phyloP scores from a whole-genome alignment of 345 rosid genomes.

The Euclidium syriacum region DNA sequence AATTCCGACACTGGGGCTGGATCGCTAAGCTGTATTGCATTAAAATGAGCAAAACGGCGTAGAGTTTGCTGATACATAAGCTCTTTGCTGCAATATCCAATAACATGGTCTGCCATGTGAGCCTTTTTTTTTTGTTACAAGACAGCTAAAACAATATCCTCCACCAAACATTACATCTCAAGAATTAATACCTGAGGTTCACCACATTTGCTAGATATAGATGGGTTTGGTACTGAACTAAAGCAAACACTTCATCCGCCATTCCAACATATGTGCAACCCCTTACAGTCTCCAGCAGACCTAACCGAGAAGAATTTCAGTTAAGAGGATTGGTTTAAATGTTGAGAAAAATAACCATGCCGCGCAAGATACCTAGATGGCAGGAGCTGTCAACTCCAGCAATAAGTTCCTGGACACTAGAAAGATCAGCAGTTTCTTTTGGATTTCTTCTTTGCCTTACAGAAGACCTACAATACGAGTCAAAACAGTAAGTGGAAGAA shows the following conservation, averaged over 20 bases:
- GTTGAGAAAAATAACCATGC: not conserved
- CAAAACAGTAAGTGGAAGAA: not conserved
- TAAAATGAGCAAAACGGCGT: slow-evolving; percentile 82
- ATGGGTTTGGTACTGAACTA: slow-evolving; percentile 82
- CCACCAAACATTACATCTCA: not conserved
- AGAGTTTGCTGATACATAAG: slow-evolving; percentile 95
- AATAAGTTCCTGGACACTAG: slow-evolving; percentile 81
- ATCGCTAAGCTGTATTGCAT: slow-evolving; percentile 79
- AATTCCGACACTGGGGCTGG: slow-evolving; percentile 71
- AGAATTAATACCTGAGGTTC: slow-evolving; percentile 62
- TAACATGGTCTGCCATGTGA: not conserved
- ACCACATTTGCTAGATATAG: slow-evolving; percentile 87
- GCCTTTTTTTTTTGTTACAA: not conserved
- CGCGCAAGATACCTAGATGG: slow-evolving; percentile 53
- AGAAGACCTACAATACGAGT: slow-evolving; percentile 43
- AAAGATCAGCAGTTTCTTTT: slow-evolving; percentile 87
- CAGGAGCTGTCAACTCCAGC: slow-evolving; percentile 54
- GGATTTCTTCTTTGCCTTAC: slow-evolving; percentile 89
- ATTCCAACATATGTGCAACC: slow-evolving; percentile 90
- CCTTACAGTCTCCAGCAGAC: slow-evolving; percentile 67
- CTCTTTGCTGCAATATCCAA: slow-evolving; percentile 70
- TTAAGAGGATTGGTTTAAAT: not conserved
- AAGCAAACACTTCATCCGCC: slow-evolving; percentile 88
- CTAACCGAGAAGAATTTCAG: slow-evolving; percentile 34
- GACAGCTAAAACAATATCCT: not conserved